Base-by-base conservation (phyloP, 2,329 filamentous ascomycete species). In the Phaeosphaeria sp. region DNA sequence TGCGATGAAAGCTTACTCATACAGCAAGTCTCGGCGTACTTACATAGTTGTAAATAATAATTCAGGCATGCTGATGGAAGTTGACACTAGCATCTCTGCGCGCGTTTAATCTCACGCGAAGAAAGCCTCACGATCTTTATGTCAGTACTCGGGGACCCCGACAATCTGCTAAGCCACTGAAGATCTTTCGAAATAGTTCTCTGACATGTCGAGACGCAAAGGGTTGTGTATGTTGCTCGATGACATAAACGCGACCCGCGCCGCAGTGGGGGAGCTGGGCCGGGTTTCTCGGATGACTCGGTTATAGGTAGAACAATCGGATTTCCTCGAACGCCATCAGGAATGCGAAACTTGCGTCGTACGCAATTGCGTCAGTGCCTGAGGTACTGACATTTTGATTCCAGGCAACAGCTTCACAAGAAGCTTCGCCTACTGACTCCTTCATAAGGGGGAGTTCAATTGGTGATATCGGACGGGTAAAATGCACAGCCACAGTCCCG, bases 341-440 rank as follows among this genome's bases (percentile, higher is more conserved):
- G 48, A 55, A 48, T 44, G 52, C 52, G 56, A 53, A 49, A 56
- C 59, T 59, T 44, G 42, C 42, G 21, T 44, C 58, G 64, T 61
- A 64, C 48, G 54, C 47, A 20, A 58, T 64, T 63, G 64, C 64
- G 62, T 65, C 60, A 64, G 60, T 52, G 57, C 60, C 56, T 63
- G 48, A 64, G 55, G 59, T 52, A 56, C 36, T 43, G 60, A 48
- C 48, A 58, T 22, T 36, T 44, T 21, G 20, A 55, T 36, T 21
- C 47, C 56, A 62, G 61, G 59, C 59, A 64, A 27, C 59, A 55
- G 49, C 43, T 36, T 53, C 56, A 21, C 36, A 27, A 30, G 50
- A 49, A 23, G 33, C 48, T 27, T 47, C 44, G 44, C 18, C 22
- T 17, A 36, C 43, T 36, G 50, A 46, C 41, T 42, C 53, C 48